Conservation (phyloP, 352 stramenopile species). For the Thraustotheca clavata region DNA sequence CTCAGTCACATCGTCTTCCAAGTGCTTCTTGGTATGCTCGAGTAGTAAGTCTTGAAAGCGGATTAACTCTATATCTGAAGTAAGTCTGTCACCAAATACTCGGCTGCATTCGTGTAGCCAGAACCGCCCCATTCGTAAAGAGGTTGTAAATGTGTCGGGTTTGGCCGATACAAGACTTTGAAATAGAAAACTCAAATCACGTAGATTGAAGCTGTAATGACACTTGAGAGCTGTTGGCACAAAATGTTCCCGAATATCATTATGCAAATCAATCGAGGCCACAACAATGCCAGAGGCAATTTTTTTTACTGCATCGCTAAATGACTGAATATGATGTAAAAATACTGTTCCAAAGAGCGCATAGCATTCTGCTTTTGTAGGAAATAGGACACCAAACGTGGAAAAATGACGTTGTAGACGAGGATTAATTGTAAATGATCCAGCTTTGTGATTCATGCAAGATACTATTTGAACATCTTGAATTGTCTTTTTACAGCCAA, state of each 20-base stretch:
- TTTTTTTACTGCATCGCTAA: conserved; percentile 74
- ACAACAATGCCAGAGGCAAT: conserved; percentile 51
- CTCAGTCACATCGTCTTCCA: conserved; percentile 72
- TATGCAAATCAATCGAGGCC: conserved; percentile 78
- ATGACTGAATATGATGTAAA: conserved; percentile 52
- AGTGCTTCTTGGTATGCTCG: conserved; percentile 78
- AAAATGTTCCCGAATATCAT: conserved; percentile 65
- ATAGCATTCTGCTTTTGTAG: conserved; percentile 47
- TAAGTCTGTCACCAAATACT: conserved; percentile 89
- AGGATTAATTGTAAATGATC: conserved; percentile 81
- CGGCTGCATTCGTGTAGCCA: conserved; percentile 90
- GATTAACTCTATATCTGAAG: conserved; percentile 53
- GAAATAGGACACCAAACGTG: conserved; percentile 62
- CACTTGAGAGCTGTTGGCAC: conserved; percentile 87
- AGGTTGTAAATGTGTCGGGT: conserved; percentile 51
- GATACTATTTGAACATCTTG: conserved; percentile 82
- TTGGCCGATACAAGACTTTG: conserved; percentile 68
- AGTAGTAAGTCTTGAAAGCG: conserved; percentile 74
- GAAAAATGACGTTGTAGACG: conserved; percentile 86
- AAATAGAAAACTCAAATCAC: conserved; percentile 82
- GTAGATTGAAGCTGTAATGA: conserved; percentile 90
- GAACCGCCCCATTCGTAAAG: conserved; percentile 61
- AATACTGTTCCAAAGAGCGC: conserved; percentile 65
- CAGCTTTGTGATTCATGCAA: conserved; percentile 89
- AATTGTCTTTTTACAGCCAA: conserved; percentile 81